Evolutionary conservation across 352 stramenopile species (phyloP), one percentile per base, ranked within the genome.

Genomic region (Bremia lactucae): DNA sequence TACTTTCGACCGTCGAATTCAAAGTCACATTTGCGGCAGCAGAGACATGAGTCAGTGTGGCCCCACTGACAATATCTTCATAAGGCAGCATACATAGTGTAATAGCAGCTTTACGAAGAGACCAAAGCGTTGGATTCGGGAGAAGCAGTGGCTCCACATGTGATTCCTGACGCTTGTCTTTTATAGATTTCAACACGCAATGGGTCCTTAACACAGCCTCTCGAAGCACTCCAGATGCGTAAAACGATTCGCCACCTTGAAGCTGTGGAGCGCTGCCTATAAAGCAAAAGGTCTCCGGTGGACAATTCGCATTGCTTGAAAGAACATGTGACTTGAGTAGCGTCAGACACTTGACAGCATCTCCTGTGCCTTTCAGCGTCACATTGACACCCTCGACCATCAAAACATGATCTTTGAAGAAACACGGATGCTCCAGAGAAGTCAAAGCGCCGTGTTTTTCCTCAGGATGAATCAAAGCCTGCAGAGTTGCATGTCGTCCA

Each of bases 231-330:
- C 76, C 76, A 0, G 59, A 69, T 10, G 66, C 71, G 42, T 79
- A 83, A 40, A 85, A 80, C 1, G 56, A 53, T 22, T 53, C 65
- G 11, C 48, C 37, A 1, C 59, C 52, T 44, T 62, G 65, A 0
- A 71, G 72, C 29, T 85, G 68, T 0, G 71, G 52, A 1, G 56
- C 42, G 25, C 68, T 53, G 1, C 66, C 60, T 18, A 86, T 42
- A 14, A 68, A 43, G 14, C 76, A 88, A 35, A 66, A 86, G 29
- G 53, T 72, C 31, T 62, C 60, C 6, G 50, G 25, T 6, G 72
- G 72, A 21, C 76, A 88, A 2, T 65, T 60, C 0, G 48, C 50
- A 47, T 86, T 88, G 20, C 62, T 65, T 7, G 57, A 52, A n/a
- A 59, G 23, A 5, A 85, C 29, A n/a, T 72, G 59, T 9, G 49